Evolutionary conservation across 331 rosid genomes (phyloP).

Genomic region (Cucumis variabilis): DNA sequence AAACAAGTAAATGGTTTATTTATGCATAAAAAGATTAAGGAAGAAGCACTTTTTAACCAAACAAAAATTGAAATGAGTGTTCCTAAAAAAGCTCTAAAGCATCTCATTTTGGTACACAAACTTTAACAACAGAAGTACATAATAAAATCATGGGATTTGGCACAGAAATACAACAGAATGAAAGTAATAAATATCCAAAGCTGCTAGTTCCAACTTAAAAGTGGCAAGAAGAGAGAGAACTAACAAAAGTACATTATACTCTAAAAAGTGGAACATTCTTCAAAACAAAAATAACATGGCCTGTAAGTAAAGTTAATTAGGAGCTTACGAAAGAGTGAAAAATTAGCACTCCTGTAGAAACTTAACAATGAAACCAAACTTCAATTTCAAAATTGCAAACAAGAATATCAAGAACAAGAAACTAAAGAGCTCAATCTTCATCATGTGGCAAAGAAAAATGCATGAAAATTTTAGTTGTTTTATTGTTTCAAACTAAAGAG

Average conservation of each 20-base stretch:
- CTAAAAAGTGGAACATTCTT: conserved; percentile 57
- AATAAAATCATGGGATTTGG: conserved; percentile 30
- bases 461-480: neutral
- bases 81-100: conserved; percentile 34
- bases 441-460: neutral
- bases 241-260: conserved; percentile 38
- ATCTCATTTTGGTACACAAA: neutral
- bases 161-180: conserved; percentile 33
- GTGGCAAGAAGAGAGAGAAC: conserved; percentile 34
- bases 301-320: neutral
- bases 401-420: neutral
- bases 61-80: neutral
- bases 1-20: no score
- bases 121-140: conserved; percentile 19
- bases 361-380: neutral
- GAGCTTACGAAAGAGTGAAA: neutral
- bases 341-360: conserved; percentile 8
- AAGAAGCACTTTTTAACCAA: neutral
- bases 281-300: conserved; percentile 60
- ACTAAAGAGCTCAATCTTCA: neutral
- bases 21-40: no score
- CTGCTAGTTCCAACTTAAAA: conserved; percentile 30
- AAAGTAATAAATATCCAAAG: conserved; percentile 38
- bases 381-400: conserved; percentile 6
- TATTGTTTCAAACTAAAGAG: no score